Evolutionary conservation across 208 protist species (phyloP), one percentile per base, ranked within the genome.

Genomic region (Crithidia fasciculata): DNA sequence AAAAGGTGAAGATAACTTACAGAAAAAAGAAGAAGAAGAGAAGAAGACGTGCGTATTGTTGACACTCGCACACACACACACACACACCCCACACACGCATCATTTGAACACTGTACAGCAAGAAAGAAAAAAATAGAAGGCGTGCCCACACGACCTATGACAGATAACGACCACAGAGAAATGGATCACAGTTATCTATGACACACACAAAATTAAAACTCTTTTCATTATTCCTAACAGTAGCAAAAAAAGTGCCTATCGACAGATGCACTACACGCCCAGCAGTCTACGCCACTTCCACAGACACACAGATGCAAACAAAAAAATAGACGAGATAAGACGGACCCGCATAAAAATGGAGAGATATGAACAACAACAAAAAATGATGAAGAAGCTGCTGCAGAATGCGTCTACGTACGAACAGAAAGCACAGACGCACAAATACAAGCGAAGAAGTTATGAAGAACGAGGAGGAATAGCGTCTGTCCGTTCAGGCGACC

Each of bases 251-350:
- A 49, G 9, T 15, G 45, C 45, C 2, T 13, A 15, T 15, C 7
- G 12, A 49, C 45, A 8, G 45, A 49, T 49, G 12, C 45, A 49
- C 45, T 49, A 15, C 7, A 8, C 45, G 12, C 12, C 45, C 9
- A 13, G 45, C 50, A 18, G 50, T 57, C 57, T n/a, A 70, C 19
- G 13, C 10, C 10, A 55, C 18, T 28, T 53, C 18, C 16, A 64
- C 9, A 49, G 12, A 64, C 59, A 50, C 39, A 64, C 59, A 64
- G 16, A 50, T 19, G 36, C 39, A 67, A 49, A 55, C 4, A 64
- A 64, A 15, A n/a, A 18, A 71, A 43, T 66, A n/a, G 54, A 61
- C 37, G 18, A 67, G 40, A 55, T 43, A 8, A 69, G 28, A 53
- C 9, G 9, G 10, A 79, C 5, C 49, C 9, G 37, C 15, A 72